These are phyloP conservation scores for Fusarium tupiense DNA, from an alignment of 2,329 filamentous ascomycete species.

Conservation along the genomic window DNA sequence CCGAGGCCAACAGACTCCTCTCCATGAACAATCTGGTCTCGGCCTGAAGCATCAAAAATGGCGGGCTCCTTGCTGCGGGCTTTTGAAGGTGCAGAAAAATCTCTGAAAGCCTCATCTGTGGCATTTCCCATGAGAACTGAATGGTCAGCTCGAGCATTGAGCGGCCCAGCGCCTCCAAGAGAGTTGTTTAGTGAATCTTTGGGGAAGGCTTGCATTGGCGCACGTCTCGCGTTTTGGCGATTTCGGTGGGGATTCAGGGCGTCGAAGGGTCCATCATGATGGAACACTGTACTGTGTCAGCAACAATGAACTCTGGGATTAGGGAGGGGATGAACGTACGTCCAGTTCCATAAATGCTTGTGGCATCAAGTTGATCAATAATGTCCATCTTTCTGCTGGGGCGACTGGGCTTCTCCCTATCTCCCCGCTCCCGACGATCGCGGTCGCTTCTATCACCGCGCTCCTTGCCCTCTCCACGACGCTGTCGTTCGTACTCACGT, in stretches of 20 bases:
- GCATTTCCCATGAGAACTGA: constrained; percentile 84
- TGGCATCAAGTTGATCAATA: constrained; percentile 96
- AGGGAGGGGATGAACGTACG: constrained; percentile 63
- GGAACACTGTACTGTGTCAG: constrained; percentile 76
- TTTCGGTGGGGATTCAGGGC: constrained; percentile 96
- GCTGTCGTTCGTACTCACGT: constrained; percentile 40
- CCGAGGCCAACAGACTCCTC: constrained; percentile 85
- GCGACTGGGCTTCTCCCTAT: constrained; percentile 60
- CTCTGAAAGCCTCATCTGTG: constrained; percentile 85
- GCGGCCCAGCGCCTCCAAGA: constrained; percentile 85
- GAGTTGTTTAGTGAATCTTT: constrained; percentile 93
- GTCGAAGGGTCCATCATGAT: constrained; percentile 97
- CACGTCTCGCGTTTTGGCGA: constrained; percentile 80
- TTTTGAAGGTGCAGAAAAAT: constrained; percentile 66
- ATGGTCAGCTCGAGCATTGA: constrained; percentile 84
- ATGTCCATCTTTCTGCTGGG: constrained; percentile 75
- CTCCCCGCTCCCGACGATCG: constrained; percentile 45
- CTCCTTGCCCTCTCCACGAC: constrained; percentile 38
- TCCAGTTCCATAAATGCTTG: constrained; percentile 93
- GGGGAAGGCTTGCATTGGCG: constrained; percentile 96
- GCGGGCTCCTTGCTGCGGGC: constrained; percentile 53
- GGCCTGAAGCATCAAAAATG: constrained; percentile 74
- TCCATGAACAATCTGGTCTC: constrained; percentile 81
- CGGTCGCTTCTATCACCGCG: constrained; percentile 34
- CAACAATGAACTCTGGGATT: not conserved